A percentile compares a stretch with the other conserved stretches of the same genome.
These are phyloP conservation scores for Russula ochroleuca DNA, from an alignment of 768 basidiomycete genomes.

Conservation along the genomic window DNA sequence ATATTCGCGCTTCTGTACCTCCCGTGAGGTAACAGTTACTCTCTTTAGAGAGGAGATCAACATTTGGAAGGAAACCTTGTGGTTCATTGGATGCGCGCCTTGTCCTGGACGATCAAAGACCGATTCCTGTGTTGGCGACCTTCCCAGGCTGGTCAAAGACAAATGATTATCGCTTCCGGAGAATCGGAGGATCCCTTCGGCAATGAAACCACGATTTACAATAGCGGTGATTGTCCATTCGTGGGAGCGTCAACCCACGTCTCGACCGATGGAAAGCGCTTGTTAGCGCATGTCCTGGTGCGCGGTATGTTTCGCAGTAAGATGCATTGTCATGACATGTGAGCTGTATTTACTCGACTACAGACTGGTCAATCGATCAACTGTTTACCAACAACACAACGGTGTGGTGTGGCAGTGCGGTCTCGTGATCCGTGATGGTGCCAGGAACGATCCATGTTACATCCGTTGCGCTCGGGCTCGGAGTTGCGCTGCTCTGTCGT, in stretches of 20 bases:
- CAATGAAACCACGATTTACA: too few relatives aligned
- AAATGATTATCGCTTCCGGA: not conserved
- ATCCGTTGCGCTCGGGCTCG: conserved; percentile 9
- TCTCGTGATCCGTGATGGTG: not conserved
- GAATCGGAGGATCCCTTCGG: not conserved
- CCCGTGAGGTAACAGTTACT: not conserved
- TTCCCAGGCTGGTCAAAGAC: not conserved
- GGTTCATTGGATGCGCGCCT: not conserved
- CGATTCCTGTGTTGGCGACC: not conserved
- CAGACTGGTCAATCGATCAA: not conserved
- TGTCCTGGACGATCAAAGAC: not conserved
- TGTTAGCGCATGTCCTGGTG: not conserved
- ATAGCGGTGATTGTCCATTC: not conserved
- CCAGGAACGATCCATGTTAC: not conserved
- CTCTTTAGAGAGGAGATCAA: not conserved
- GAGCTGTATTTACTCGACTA: not conserved
- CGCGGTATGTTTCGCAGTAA: too few relatives aligned
- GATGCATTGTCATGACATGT: too few relatives aligned
- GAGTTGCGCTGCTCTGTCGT: not conserved
- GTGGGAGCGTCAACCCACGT: not conserved
- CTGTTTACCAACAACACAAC: not conserved
- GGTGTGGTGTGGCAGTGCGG: not conserved
- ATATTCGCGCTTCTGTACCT: not conserved
- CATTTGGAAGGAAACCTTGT: not conserved
- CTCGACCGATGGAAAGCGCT: not conserved